phyloP scores from a whole-genome alignment of 2,329 filamentous ascomycete genomes.

The Phaeosphaeria sp. region DNA sequence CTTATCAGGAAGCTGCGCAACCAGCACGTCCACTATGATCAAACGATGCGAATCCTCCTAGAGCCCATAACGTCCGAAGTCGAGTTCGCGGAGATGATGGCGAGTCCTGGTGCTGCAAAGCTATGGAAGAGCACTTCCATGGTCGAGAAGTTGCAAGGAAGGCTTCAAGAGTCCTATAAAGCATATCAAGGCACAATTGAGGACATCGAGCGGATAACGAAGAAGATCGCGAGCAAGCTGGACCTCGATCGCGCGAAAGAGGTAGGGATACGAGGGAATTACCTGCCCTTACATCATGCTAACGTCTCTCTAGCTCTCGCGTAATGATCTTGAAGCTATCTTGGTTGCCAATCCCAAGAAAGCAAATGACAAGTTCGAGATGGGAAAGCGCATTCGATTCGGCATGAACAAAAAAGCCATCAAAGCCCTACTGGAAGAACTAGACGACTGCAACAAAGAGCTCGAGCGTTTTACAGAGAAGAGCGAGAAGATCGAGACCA shows the following conservation, averaged over 20 bases:
- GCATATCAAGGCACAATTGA: constrained; percentile 45
- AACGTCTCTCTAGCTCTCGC: constrained; percentile 32
- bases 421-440: constrained; percentile 43
- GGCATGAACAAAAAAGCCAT: constrained; percentile 48
- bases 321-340: constrained; percentile 46
- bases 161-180: constrained; percentile 42
- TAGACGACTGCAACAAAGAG: constrained; percentile 49
- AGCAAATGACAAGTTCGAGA: constrained; percentile 40
- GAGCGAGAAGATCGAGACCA: constrained; percentile 46
- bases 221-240: constrained; percentile 45
- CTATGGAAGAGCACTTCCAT: constrained; percentile 44
- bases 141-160: constrained; percentile 37
- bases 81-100: constrained; percentile 45
- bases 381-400: constrained; percentile 45
- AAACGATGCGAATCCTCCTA: constrained; percentile 45
- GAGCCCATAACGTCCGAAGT: constrained; percentile 46
- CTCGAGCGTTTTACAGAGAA: constrained; percentile 48
- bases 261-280: constrained; percentile 17
- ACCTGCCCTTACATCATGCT: constrained; percentile 20
- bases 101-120: constrained; percentile 33
- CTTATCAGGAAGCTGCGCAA: constrained; percentile 46
- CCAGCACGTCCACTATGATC: constrained; percentile 47
- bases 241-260: constrained; percentile 44
- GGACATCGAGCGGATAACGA: constrained; percentile 46
- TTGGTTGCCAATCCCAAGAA: constrained; percentile 43